Evolutionary conservation across 2,329 filamentous ascomycete species (phyloP).

Genomic region (Neofusicoccum umdonicola): DNA sequence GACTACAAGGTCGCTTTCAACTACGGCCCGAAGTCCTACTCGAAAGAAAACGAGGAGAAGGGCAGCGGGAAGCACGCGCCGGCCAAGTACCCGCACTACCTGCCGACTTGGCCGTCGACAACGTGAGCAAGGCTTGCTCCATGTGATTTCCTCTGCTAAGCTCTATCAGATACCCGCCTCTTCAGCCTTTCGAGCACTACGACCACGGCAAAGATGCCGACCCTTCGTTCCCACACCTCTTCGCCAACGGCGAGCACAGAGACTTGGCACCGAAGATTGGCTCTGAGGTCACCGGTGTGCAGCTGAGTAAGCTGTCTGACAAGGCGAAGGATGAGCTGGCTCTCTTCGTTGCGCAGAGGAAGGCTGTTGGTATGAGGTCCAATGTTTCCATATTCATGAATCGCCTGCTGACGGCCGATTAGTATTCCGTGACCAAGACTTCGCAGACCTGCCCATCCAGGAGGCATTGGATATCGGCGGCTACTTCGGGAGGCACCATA

Average conservation of each 20-base stretch:
- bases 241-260: constrained; percentile 53
- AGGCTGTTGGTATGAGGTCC: constrained; percentile 60
- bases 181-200: constrained; percentile 68
- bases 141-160: constrained; percentile 17
- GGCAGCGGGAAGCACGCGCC: constrained; percentile 54
- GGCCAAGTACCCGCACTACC: constrained; percentile 68
- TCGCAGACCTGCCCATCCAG: constrained; percentile 63
- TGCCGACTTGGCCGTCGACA: constrained; percentile 67
- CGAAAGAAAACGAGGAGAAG: constrained; percentile 53
- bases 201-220: constrained; percentile 77
- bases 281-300: constrained; percentile 67
- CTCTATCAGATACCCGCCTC: constrained; percentile 55
- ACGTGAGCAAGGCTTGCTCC: constrained; percentile 33
- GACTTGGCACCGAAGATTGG: constrained; percentile 73
- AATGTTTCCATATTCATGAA: not conserved
- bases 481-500: constrained; percentile 79
- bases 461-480: constrained; percentile 67
- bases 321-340: constrained; percentile 76
- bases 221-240: constrained; percentile 64
- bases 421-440: constrained; percentile 72
- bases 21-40: constrained; percentile 41
- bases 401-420: not conserved
- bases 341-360: constrained; percentile 70
- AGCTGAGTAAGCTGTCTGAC: constrained; percentile 65
- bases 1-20: constrained; percentile 46